Evolutionary conservation across 257 asterid genomes (phyloP).

Genomic region (Nicotiana benthamiana): DNA sequence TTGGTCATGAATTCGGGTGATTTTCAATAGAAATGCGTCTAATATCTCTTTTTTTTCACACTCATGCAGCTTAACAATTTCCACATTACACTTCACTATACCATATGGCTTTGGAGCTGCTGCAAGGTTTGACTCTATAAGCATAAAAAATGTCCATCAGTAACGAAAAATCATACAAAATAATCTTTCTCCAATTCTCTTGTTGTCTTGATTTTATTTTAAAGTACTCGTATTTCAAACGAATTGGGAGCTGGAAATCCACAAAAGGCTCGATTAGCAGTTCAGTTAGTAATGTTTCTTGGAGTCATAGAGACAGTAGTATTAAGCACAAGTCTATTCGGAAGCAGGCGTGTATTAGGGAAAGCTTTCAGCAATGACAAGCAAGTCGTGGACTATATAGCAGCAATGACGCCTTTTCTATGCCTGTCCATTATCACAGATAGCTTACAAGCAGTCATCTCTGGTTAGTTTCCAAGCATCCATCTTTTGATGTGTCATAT

Average conservation of each 20-base stretch:
- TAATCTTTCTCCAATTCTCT: background rate
- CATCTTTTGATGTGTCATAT: no score
- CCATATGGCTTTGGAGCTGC: slow-evolving; percentile 55
- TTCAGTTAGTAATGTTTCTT: slow-evolving; percentile 28
- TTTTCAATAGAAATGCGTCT: background rate
- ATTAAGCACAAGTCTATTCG: slow-evolving; percentile 16
- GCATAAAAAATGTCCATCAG: background rate
- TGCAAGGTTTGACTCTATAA: slow-evolving; percentile 33
- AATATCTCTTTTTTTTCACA: background rate
- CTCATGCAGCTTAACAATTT: slow-evolving; percentile 42
- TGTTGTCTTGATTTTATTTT: background rate
- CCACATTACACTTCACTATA: slow-evolving; percentile 44
- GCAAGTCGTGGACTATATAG: slow-evolving; percentile 38
- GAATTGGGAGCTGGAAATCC: slow-evolving; percentile 62
- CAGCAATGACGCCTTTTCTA: slow-evolving; percentile 40
- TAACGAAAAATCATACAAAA: background rate
- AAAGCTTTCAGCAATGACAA: slow-evolving; percentile 35
- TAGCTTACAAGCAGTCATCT: slow-evolving; percentile 43
- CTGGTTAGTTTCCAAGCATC: slow-evolving; percentile 26
- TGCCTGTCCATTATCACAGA: slow-evolving; percentile 38
- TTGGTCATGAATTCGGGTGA: background rate
- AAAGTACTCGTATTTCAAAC: slow-evolving; percentile 56
- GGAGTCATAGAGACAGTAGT: slow-evolving; percentile 20
- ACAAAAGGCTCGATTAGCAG: slow-evolving; percentile 30
- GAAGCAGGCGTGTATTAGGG: slow-evolving; percentile 30